Conservation (phyloP, 176 grass and related monocot species). For the Rhipidocladum racemiflorum region DNA sequence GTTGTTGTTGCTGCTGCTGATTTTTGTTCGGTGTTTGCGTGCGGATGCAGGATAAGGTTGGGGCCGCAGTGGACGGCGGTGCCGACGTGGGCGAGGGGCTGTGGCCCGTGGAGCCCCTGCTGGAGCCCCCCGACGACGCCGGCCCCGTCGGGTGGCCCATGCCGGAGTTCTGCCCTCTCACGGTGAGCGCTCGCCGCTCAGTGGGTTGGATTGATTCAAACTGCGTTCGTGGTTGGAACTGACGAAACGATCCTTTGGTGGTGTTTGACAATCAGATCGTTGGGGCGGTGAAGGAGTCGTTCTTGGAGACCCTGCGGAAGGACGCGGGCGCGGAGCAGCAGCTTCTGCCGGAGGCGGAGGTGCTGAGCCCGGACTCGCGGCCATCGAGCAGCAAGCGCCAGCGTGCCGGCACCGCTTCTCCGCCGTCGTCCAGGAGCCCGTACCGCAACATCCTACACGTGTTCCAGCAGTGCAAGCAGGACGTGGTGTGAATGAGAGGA, state of each 20-base stretch:
- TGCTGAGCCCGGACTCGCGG: slow-evolving; percentile 35
- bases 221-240: not conserved
- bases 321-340: slow-evolving; percentile 8
- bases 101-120: slow-evolving; percentile 46
- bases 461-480: slow-evolving; percentile 66
- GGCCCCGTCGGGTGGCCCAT: slow-evolving; percentile 51
- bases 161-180: slow-evolving; percentile 61
- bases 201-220: not conserved
- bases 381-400: slow-evolving; percentile 54
- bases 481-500: not conserved
- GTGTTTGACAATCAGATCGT: slow-evolving; percentile 27
- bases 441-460: slow-evolving; percentile 54
- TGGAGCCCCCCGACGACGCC: slow-evolving; percentile 51
- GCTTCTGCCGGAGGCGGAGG: slow-evolving; percentile 3
- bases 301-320: slow-evolving; percentile 38
- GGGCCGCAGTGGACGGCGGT: not conserved
- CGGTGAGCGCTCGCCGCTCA: slow-evolving; percentile 17
- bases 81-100: not conserved
- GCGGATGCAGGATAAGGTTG: slow-evolving; percentile 42
- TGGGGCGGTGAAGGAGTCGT: slow-evolving; percentile 46
- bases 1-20: not conserved
- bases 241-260: not conserved
- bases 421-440: slow-evolving; percentile 39
- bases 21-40: not conserved
- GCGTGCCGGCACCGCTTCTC: slow-evolving; percentile 27